Evolutionary conservation across 2,329 filamentous ascomycete genomes (phyloP).

Genomic region (Clonostachys rhizophaga): DNA sequence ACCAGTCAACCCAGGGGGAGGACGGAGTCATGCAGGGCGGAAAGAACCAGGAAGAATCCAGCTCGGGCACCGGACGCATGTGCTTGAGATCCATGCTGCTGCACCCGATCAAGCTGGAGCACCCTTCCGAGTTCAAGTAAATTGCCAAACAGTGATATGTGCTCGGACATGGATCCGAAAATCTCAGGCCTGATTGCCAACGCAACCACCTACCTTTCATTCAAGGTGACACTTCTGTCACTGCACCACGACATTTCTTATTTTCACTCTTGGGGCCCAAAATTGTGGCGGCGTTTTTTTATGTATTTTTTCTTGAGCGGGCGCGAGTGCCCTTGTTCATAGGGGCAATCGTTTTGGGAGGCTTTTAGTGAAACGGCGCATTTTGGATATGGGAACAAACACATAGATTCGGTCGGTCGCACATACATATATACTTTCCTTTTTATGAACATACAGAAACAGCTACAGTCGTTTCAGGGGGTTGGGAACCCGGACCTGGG

Average conservation of each 20-base stretch:
- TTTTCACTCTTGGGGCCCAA: background rate
- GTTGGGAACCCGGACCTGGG: too few species aligned
- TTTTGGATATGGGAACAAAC: too few species aligned
- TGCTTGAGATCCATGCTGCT: constrained; percentile 76
- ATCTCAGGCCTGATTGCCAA: background rate
- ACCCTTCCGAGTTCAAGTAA: constrained; percentile 34
- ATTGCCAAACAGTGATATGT: too few species aligned
- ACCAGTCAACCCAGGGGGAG: constrained; percentile 42
- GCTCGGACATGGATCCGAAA: too few species aligned
- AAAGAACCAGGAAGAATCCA: constrained; percentile 40
- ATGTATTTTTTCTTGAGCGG: background rate
- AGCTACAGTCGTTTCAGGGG: too few species aligned
- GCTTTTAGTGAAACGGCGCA: too few species aligned
- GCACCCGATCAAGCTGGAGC: constrained; percentile 73
- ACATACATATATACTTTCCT: too few species aligned
- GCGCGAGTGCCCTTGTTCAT: too few species aligned
- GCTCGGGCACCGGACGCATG: constrained; percentile 56
- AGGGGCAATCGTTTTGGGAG: too few species aligned
- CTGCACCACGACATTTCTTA: background rate
- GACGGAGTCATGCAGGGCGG: constrained; percentile 42
- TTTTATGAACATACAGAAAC: too few species aligned
- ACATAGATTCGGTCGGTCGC: too few species aligned
- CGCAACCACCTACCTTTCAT: background rate
- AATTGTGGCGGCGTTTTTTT: background rate
- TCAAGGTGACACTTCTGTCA: background rate